Base-by-base conservation (phyloP, 305 asterid genomes). In the Caryopteris hybrid region DNA sequence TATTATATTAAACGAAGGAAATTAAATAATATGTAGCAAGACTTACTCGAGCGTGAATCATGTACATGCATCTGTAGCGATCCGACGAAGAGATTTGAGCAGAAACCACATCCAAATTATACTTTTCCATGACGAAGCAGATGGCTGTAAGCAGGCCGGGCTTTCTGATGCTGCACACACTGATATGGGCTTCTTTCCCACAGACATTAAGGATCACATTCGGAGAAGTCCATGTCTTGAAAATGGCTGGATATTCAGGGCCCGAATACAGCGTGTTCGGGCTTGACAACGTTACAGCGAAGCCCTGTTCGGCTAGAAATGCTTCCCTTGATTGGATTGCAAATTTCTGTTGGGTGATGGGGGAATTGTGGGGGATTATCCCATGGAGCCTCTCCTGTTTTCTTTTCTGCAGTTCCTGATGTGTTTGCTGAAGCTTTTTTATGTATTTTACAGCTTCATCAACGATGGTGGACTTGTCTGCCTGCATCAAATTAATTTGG, bases 31-130 rank as follows among this genome's bases (percentile, higher is more conserved):
- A n/a, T n/a, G 42, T 22, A 22, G 27, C 22, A 8, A 11, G 20
- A 78, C 88, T 80, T 81, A 87, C 92, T 14, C 66, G 86, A 33
- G 85, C 77, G 58, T 86, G 95, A 64, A 89, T 81, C 84, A 78
- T 85, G 76, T 42, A 74, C 78, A 83, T 78, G 83, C 56, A 75
- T 23, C 71, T 34, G 31, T 29, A 22, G 7, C 27, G 71, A 71
- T 81, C 78, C 6, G 88, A 63, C 0, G 85, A 80, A n/a, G n/a
- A n/a, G 36, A 79, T 45, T 1, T 85, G 89, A 12, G 88, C 87
- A 17, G 91, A 79, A 31, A 87, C 59, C 57, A 88, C 50, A 8
- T 84, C 83, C 64, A 88, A 10, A 14, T 65, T 70, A 69, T 85
- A 50, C 78, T 88, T 85, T 66, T 85, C 86, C 77, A 88, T 27